Percentiles rank a stretch among this genome's conserved stretches.
phyloP scores from a whole-genome alignment of 345 rosid genomes.

The Populus tremula region DNA sequence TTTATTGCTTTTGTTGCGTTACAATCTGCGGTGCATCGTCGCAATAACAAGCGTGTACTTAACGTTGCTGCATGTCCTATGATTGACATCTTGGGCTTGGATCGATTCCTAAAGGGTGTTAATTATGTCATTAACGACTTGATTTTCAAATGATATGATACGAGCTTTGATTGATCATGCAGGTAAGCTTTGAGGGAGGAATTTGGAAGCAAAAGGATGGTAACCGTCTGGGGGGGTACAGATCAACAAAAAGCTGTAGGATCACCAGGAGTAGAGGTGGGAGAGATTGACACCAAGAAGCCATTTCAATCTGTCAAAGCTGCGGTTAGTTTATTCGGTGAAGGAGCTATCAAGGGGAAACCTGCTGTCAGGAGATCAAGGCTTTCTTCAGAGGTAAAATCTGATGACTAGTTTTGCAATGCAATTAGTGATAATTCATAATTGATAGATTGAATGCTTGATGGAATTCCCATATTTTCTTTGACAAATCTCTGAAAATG shows the following conservation, averaged over 20 bases:
- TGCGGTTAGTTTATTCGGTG: conserved; percentile 81
- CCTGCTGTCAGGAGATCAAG: conserved; percentile 23
- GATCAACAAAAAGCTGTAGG: conserved; percentile 17
- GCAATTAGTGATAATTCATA: not conserved
- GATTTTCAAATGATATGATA: not conserved
- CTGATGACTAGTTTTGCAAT: not conserved
- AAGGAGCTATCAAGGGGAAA: conserved; percentile 47
- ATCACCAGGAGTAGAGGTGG: conserved; percentile 56
- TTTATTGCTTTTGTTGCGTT: too few relatives aligned
- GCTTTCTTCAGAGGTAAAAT: conserved; percentile 41
- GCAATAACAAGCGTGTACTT: too few relatives aligned
- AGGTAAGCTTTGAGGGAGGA: conserved; percentile 1
- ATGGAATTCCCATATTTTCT: not conserved
- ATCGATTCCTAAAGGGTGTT: not conserved
- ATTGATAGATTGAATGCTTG: not conserved
- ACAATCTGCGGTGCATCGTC: too few relatives aligned
- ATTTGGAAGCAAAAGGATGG: conserved; percentile 34
- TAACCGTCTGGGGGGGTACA: conserved; percentile 34
- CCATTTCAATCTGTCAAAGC: conserved; percentile 94
- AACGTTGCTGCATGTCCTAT: not conserved
- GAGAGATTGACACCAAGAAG: conserved; percentile 93
- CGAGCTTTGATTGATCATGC: not conserved
- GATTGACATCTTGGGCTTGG: not conserved
- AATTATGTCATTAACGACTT: not conserved
- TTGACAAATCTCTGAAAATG: not conserved